Evolutionary conservation across 2,329 filamentous ascomycete genomes (phyloP).

Genomic region (Xylaria sp.): DNA sequence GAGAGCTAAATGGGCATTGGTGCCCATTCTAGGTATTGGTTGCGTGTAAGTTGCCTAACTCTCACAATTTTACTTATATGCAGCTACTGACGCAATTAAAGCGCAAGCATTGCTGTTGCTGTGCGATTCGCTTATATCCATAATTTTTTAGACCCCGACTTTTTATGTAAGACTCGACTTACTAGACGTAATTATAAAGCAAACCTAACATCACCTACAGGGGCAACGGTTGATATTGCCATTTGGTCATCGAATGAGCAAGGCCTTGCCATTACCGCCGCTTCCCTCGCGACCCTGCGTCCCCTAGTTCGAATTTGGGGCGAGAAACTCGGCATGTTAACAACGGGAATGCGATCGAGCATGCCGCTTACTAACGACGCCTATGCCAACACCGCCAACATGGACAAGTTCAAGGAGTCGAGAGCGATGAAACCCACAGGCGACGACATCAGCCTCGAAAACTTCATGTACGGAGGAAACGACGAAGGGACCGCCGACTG

Average conservation of each 20-base stretch:
- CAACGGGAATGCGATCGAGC: constrained; percentile 13
- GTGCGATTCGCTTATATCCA: constrained; percentile 55
- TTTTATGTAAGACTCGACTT: constrained; percentile 48
- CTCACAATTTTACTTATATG: neutral
- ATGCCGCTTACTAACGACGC: constrained; percentile 15
- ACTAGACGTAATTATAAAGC: neutral
- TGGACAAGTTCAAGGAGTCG: constrained; percentile 2
- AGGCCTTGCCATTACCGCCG: constrained; percentile 60
- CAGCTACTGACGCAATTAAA: constrained; percentile 36
- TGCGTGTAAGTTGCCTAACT: constrained; percentile 49
- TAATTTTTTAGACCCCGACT: constrained; percentile 55
- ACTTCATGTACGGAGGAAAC: constrained; percentile 7
- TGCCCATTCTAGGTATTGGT: constrained; percentile 61
- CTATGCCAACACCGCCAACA: constrained; percentile 8
- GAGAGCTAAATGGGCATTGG: constrained; percentile 58
- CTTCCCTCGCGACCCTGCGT: constrained; percentile 59
- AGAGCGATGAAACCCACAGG: neutral
- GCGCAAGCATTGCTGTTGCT: constrained; percentile 58
- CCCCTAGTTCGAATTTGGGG: constrained; percentile 55
- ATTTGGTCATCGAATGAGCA: constrained; percentile 62
- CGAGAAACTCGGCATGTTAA: constrained; percentile 45
- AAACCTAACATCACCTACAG: constrained; percentile 11
- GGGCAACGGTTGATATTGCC: constrained; percentile 57
- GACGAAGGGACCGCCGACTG: constrained; percentile 10
- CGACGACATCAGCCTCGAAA: constrained; percentile 6